Percentiles rank a stretch among this genome's conserved stretches.
Conservation (phyloP, 2,329 filamentous ascomycete genomes). For the Diaporthe humulicola region DNA sequence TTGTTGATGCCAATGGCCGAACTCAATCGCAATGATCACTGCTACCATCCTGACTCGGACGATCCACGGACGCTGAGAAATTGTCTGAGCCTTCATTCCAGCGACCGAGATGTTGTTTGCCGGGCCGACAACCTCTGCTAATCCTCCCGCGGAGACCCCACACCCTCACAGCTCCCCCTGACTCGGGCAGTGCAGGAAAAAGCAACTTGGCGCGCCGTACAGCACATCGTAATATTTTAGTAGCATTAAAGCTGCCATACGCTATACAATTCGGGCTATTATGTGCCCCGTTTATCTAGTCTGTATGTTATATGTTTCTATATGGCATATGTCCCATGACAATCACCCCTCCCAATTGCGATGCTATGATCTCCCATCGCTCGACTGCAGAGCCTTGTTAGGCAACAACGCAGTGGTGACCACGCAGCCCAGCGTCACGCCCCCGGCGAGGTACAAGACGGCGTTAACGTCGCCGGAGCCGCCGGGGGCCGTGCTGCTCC, state of each 20-base stretch:
- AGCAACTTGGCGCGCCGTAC: background rate
- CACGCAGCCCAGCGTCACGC: conserved; percentile 65
- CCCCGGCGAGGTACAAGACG: conserved; percentile 69
- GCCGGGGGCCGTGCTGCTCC: conserved; percentile 43
- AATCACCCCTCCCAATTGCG: background rate
- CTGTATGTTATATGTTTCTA: background rate
- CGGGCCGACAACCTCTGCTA: conserved; percentile 5
- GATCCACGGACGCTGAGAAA: background rate
- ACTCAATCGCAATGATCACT: background rate
- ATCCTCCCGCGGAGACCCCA: background rate
- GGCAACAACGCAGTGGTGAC: conserved; percentile 64
- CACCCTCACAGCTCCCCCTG: background rate
- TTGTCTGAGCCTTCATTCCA: background rate
- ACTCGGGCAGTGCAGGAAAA: background rate
- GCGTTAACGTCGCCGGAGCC: conserved; percentile 57
- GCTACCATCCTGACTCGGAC: background rate
- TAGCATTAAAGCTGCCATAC: background rate
- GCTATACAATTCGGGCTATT: background rate
- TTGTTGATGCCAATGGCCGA: background rate
- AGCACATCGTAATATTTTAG: background rate
- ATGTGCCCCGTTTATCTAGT: background rate
- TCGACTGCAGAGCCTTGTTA: conserved; percentile 51
- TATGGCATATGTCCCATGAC: background rate
- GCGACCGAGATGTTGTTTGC: background rate
- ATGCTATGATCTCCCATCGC: conserved; percentile 46